These are phyloP conservation scores for Saturnispora zaruensis DNA, from an alignment of 805 yeast species.

Conservation along the genomic window DNA sequence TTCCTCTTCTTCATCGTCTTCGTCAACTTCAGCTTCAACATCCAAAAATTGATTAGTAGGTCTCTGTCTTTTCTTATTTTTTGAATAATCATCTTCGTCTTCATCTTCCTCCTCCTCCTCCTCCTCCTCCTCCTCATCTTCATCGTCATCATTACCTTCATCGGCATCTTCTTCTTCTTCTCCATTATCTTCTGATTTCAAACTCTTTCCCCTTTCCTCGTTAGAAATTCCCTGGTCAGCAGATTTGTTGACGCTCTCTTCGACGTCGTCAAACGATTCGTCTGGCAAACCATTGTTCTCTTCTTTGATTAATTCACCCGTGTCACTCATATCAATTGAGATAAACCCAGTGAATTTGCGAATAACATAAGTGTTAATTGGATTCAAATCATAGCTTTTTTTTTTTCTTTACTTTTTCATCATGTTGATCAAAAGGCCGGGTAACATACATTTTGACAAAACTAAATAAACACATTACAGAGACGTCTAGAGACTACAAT, in stretches of 20 bases:
- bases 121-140: conserved; percentile 23
- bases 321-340: not conserved
- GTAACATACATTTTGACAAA: not conserved
- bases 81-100: conserved; percentile 44
- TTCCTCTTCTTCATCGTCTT: conserved; percentile 87
- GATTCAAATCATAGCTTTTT: not conserved
- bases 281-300: not conserved
- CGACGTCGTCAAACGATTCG: not conserved
- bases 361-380: not conserved
- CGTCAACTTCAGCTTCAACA: conserved; percentile 98
- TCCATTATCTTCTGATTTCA: not conserved
- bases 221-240: not conserved
- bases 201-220: not conserved
- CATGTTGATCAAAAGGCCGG: not conserved
- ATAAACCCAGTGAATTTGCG: not conserved
- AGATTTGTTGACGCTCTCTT: not conserved
- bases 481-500: not conserved
- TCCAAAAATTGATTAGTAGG: conserved; percentile 83
- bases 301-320: not conserved
- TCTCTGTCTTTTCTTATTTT: conserved; percentile 39
- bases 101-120: conserved; percentile 35
- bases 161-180: conserved; percentile 20
- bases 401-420: not conserved
- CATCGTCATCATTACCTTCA: conserved; percentile 15
- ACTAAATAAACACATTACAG: not conserved